These are phyloP conservation scores for Coemansia sp. DNA, from an alignment of 192 early-diverging fungal genomes.

Conservation along the genomic window DNA sequence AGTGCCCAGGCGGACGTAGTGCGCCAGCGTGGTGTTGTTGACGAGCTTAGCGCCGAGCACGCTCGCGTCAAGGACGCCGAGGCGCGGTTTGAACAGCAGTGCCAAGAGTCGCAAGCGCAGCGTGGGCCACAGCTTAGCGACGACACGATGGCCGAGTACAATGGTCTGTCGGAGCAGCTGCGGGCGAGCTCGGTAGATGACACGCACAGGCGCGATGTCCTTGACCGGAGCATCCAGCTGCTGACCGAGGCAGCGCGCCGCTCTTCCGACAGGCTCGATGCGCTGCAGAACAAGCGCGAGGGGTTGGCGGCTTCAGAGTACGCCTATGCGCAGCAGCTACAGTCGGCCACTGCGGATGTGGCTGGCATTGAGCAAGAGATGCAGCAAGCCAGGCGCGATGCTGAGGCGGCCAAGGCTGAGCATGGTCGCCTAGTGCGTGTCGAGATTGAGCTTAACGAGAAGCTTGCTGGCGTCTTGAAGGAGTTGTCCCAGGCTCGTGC, in stretches of 20 bases:
- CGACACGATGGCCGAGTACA: conserved; percentile 55
- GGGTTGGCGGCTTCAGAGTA: conserved; percentile 31
- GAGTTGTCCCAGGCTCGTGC: conserved; percentile 77
- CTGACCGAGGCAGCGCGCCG: conserved; percentile 62
- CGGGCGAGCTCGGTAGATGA: conserved; percentile 63
- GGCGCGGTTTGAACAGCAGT: conserved; percentile 53
- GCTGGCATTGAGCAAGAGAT: conserved; percentile 39
- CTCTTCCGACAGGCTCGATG: conserved; percentile 55
- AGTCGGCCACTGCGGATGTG: conserved; percentile 27
- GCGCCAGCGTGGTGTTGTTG: conserved; percentile 54
- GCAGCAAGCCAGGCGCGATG: conserved; percentile 56
- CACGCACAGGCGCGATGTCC: conserved; percentile 63
- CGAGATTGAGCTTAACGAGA: conserved; percentile 73
- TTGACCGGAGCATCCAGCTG: conserved; percentile 61
- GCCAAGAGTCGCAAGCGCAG: conserved; percentile 28
- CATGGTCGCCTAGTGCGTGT: conserved; percentile 62
- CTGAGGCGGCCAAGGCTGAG: conserved; percentile 62
- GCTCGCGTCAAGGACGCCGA: conserved; percentile 55
- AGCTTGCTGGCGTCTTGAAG: conserved; percentile 71
- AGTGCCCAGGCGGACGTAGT: conserved; percentile 54
- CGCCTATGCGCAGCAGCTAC: conserved; percentile 40
- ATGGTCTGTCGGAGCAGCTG: conserved; percentile 67
- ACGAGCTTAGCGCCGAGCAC: conserved; percentile 56
- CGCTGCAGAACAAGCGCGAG: conserved; percentile 46
- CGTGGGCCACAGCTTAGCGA: conserved; percentile 34